phyloP scores from a whole-genome alignment of 148 eudicot genomes.

The Salicornia ramosissima region DNA sequence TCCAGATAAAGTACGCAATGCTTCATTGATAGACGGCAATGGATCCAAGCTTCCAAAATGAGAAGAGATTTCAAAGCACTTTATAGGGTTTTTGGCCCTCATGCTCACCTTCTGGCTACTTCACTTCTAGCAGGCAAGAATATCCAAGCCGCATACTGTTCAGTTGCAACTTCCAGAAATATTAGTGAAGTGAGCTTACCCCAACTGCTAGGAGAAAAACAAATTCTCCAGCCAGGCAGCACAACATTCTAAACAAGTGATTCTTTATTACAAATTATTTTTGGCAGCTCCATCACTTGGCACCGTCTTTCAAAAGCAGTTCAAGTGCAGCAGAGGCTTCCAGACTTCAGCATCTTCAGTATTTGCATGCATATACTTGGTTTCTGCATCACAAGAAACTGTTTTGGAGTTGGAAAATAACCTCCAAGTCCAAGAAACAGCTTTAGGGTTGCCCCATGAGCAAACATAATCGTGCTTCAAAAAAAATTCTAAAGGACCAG shows the following conservation, averaged over 20 bases:
- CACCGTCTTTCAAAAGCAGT: background rate
- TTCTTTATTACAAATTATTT: background rate
- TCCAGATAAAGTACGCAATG: background rate
- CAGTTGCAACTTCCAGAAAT: background rate
- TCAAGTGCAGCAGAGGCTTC: background rate
- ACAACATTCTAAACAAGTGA: background rate
- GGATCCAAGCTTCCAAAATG: background rate
- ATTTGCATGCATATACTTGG: background rate
- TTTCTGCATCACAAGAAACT: background rate
- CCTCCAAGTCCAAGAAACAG: background rate
- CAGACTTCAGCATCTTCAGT: slow-evolving; percentile 2
- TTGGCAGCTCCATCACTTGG: background rate
- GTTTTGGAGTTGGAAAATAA: background rate
- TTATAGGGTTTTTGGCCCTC: background rate
- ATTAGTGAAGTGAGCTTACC: background rate
- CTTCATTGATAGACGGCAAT: background rate
- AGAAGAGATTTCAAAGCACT: background rate
- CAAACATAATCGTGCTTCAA: background rate
- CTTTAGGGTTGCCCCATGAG: background rate
- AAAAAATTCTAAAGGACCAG: background rate
- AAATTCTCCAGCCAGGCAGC: background rate
- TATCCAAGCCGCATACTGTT: background rate
- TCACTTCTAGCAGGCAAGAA: background rate
- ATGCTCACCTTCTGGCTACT: background rate
- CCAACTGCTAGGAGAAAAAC: background rate